A percentile compares a stretch with the other conserved stretches of the same genome.
These are phyloP conservation scores for Aureoboletus auriporus DNA, from an alignment of 768 basidiomycete species.

Conservation along the genomic window DNA sequence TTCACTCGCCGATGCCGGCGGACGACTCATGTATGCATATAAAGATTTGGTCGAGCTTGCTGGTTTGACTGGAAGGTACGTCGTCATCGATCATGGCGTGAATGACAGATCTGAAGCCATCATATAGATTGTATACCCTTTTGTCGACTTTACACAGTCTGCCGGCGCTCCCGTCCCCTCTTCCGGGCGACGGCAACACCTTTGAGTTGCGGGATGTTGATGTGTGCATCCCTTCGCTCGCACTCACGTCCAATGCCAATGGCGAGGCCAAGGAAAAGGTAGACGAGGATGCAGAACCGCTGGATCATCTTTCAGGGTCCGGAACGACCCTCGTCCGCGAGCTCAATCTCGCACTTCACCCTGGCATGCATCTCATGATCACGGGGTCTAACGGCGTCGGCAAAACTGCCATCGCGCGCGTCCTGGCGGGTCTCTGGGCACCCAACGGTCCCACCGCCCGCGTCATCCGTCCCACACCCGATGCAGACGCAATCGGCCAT, in stretches of 20 bases:
- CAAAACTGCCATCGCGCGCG: constrained; percentile 84
- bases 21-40: constrained; percentile 93
- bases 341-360: constrained; percentile 56
- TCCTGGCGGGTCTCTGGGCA: constrained; percentile 88
- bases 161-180: constrained; percentile 42
- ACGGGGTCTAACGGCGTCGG: constrained; percentile 92
- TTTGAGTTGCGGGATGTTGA: constrained; percentile 69
- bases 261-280: constrained; percentile 3
- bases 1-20: constrained; percentile 95
- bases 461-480: constrained; percentile 29
- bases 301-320: constrained; percentile 18
- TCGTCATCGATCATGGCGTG: not conserved
- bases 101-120: not conserved
- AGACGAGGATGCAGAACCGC: constrained; percentile 13
- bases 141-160: constrained; percentile 82
- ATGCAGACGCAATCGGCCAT: constrained; percentile 29
- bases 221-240: constrained; percentile 53
- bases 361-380: constrained; percentile 88
- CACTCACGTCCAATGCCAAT: not conserved
- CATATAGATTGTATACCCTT: constrained; percentile 71
- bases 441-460: constrained; percentile 38
- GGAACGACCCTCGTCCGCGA: constrained; percentile 58
- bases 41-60: constrained; percentile 95
- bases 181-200: constrained; percentile 32
- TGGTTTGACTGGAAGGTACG: constrained; percentile 68